phyloP scores from a whole-genome alignment of 345 rosid species.

The Eucalyptus pumila region DNA sequence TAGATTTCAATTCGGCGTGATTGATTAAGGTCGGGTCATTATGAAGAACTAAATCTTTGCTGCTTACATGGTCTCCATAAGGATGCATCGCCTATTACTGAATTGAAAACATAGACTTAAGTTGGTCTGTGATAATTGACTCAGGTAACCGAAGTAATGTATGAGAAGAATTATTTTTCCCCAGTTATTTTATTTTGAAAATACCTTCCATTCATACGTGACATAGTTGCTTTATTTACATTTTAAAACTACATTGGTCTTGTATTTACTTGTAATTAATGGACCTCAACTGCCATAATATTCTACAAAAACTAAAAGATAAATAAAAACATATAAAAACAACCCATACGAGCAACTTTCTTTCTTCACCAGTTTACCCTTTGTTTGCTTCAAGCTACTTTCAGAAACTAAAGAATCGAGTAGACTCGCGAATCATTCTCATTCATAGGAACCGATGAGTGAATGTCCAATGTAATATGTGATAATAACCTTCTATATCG shows the following conservation, averaged over 20 bases:
- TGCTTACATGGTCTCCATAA: fast-evolving
- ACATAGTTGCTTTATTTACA: not conserved
- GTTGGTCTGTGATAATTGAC: fast-evolving
- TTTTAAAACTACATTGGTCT: not conserved
- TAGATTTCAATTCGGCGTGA: not conserved
- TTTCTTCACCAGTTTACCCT: not conserved
- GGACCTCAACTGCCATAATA: not conserved
- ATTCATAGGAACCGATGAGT: not conserved
- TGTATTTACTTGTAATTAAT: not conserved
- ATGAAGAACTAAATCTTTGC: not conserved
- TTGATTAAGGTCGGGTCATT: not conserved
- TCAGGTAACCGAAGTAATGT: not conserved
- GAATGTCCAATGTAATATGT: not conserved
- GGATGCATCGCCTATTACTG: fast-evolving
- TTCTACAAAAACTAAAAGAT: not conserved
- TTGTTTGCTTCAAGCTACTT: not conserved
- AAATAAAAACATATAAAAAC: not conserved
- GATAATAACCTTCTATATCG: not conserved
- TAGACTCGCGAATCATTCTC: not conserved
- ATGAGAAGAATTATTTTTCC: not conserved
- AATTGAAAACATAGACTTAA: not conserved
- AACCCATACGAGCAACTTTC: not conserved
- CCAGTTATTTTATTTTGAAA: fast-evolving
- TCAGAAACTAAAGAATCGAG: not conserved
- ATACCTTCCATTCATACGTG: not conserved